Base-by-base conservation (phyloP, 2,329 filamentous ascomycete genomes). In the Lachnellula cervina region DNA sequence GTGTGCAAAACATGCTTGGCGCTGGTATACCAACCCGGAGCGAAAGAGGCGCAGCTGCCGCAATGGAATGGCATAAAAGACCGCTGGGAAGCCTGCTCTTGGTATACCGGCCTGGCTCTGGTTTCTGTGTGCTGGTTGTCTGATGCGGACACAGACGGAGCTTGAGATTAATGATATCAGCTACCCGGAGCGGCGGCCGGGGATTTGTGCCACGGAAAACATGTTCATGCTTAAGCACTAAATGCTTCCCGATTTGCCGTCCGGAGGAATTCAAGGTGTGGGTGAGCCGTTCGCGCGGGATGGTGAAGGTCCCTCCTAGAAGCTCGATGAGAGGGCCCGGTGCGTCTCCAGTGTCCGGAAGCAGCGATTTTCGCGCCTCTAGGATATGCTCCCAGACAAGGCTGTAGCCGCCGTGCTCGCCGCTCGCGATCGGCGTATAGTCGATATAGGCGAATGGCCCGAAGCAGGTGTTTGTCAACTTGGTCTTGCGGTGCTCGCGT, bases 251-350 rank as follows among this genome's bases (percentile, higher is more conserved):
- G 5, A 53, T 47, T 47, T 53, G 51, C 37, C 42, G 42, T 47
- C 51, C 51, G 11, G 42, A 53, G 28, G 51, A 53, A 7, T 13
- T 53, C 51, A 53, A 48, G 8, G 51, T 53, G 32, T 53, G 40
- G 17, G 35, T 37, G 28, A 53, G 51, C 21, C n/a, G 43, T 42
- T 53, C 21, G 43, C 40, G 28, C 19, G 16, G 51, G 16, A 40
- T 16, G n/a, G 43, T 53, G 43, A 47, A 53, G 14, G 32, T 21
- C n/a, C 51, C 51, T 40, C 37, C 28, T 16, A 53, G 32, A 53
- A 53, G 42, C 28, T 47, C 34, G 13, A 53, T 53, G 32, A 32
- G 43, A 48, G 28, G 32, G n/a, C 43, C 43, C n/a, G 19, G 25
- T 34, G 37, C 16, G 28, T 47, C 38, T 32, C 4, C 17, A 25